Conservation (phyloP, 2,329 filamentous ascomycete genomes). For the Berkeleyomyces basicola region DNA sequence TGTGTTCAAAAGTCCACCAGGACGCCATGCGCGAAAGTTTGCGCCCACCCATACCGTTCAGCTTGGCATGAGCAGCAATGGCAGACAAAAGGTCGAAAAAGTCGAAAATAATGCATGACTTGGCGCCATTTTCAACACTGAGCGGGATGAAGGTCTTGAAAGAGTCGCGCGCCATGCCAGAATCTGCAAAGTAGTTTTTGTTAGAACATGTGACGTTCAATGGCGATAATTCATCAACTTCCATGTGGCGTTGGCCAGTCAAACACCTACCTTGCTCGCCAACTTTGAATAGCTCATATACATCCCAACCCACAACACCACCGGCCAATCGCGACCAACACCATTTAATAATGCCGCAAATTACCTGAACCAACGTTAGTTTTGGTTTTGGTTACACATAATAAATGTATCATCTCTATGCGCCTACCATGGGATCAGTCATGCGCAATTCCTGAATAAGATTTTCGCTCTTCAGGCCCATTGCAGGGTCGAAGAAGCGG, state of each 20-base stretch:
- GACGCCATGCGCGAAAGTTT: slow-evolving; percentile 90
- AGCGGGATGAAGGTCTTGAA: slow-evolving; percentile 95
- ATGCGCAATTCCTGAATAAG: slow-evolving; percentile 78
- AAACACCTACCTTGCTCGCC: slow-evolving; percentile 62
- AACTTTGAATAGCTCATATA: slow-evolving; percentile 88
- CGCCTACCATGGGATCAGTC: slow-evolving; percentile 72
- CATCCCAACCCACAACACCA: slow-evolving; percentile 91
- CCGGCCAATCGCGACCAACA: slow-evolving; percentile 88
- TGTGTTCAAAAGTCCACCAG: slow-evolving; percentile 97
- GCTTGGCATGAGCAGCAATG: slow-evolving; percentile 82
- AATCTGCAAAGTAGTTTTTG: slow-evolving; percentile 41
- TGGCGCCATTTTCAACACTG: slow-evolving; percentile 73
- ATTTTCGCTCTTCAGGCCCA: slow-evolving; percentile 48
- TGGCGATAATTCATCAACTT: neutral
- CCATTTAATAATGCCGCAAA: slow-evolving; percentile 93
- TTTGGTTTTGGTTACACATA: neutral
- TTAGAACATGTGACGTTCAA: neutral
- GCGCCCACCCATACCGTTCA: slow-evolving; percentile 78
- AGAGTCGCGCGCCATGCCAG: slow-evolving; percentile 75
- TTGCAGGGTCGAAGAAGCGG: slow-evolving; percentile 67
- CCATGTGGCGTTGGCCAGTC: neutral
- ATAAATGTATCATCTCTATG: neutral
- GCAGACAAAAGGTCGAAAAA: slow-evolving; percentile 90
- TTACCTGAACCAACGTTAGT: slow-evolving; percentile 39
- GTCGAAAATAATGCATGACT: slow-evolving; percentile 80